A percentile compares a stretch with the other conserved stretches of the same genome.
Conservation (phyloP, 352 stramenopile genomes). For the Globisporangium viniferum region DNA sequence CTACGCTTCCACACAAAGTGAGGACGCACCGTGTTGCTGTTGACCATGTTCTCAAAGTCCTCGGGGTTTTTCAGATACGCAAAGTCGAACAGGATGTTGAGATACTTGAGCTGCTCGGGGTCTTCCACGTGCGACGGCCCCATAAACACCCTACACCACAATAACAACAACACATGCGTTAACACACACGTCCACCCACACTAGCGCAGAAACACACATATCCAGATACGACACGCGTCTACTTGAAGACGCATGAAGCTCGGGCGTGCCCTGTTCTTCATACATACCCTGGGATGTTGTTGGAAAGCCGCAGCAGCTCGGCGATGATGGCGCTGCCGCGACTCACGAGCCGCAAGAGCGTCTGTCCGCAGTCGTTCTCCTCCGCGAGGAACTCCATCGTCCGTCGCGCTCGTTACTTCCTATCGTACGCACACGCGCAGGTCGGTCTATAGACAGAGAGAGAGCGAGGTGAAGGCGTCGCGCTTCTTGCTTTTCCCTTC, state of each 20-base stretch:
- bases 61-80: constrained; percentile 93
- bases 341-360: constrained; percentile 90
- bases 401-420: neutral
- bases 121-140: constrained; percentile 84
- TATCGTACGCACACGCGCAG: neutral
- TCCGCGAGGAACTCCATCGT: constrained; percentile 87
- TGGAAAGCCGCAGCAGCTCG: constrained; percentile 89
- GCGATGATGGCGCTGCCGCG: constrained; percentile 90
- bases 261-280: no score
- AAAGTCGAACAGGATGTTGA: constrained; percentile 95
- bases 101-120: constrained; percentile 87
- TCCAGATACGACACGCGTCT: no score
- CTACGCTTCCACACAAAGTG: neutral
- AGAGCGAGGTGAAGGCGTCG: neutral
- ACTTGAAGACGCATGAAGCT: neutral
- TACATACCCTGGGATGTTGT: constrained; percentile 85
- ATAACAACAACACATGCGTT: neutral
- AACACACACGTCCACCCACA: neutral
- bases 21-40: constrained; percentile 78
- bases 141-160: constrained; percentile 70
- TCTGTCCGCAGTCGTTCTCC: constrained; percentile 94
- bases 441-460: neutral
- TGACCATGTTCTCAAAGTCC: constrained; percentile 93
- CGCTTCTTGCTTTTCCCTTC: neutral
- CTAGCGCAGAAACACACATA: neutral